Percentiles rank a stretch among this genome's conserved stretches.
Conservation (phyloP, 805 yeast genomes). For the Tetrapisispora fleetii region DNA sequence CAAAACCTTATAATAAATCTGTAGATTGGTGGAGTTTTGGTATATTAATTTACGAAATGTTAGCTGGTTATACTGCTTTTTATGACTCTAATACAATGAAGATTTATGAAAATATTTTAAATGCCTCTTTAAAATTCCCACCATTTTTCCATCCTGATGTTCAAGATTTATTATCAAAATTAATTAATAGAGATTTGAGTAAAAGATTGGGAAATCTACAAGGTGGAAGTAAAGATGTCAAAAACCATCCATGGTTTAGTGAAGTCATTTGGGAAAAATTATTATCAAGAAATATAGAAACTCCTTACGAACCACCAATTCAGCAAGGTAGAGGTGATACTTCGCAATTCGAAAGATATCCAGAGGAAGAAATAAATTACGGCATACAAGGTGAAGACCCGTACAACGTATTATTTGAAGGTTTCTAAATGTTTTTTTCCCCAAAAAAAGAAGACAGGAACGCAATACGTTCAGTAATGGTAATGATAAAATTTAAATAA, state of each 20-base stretch:
- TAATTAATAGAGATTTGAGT: constrained; percentile 75
- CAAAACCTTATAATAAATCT: constrained; percentile 86
- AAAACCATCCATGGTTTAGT: constrained; percentile 79
- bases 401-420: constrained; percentile 45
- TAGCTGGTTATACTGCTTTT: constrained; percentile 90
- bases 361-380: constrained; percentile 71
- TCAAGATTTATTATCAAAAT: constrained; percentile 54
- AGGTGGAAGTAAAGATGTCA: constrained; percentile 75
- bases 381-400: constrained; percentile 59
- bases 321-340: constrained; percentile 86
- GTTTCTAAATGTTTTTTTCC: constrained; percentile 35
- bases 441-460: neutral
- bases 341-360: constrained; percentile 63
- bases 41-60: constrained; percentile 82
- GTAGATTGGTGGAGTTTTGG: constrained; percentile 98
- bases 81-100: constrained; percentile 88
- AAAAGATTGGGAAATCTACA: constrained; percentile 76
- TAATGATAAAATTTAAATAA: neutral
- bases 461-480: neutral
- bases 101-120: constrained; percentile 81
- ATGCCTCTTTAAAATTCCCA: constrained; percentile 69
- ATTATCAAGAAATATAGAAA: constrained; percentile 74
- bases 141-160: constrained; percentile 68
- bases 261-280: constrained; percentile 91
- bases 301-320: constrained; percentile 93